Evolutionary conservation across 208 protist species (phyloP).

Genomic region (Crithidia acanthocephali): DNA sequence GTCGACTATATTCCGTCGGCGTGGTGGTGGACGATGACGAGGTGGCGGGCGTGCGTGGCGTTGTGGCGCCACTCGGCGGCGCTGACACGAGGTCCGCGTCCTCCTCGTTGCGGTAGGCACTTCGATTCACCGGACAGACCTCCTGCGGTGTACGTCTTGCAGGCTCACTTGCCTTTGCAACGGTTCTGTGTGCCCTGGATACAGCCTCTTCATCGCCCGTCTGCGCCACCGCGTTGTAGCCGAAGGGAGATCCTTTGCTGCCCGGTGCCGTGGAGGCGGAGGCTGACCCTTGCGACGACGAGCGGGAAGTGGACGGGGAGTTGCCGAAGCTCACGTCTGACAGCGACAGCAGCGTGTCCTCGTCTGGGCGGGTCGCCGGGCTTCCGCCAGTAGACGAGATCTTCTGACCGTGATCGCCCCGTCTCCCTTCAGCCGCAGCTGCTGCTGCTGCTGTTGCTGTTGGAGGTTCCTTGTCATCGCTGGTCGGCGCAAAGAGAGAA

Average conservation of each 20-base stretch:
- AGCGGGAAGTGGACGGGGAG: neutral
- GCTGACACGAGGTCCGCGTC: slow-evolving; percentile 4
- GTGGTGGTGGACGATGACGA: neutral
- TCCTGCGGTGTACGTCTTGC: no score
- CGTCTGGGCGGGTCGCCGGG: slow-evolving; percentile 1
- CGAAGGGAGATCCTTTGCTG: neutral
- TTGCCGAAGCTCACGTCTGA: slow-evolving; percentile 20
- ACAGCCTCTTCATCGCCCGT: neutral
- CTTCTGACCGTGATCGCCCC: neutral
- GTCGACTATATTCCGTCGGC: neutral
- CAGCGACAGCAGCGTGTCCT: slow-evolving; percentile 14
- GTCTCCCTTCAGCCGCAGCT: neutral
- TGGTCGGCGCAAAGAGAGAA: slow-evolving; percentile 14
- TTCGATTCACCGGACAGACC: neutral
- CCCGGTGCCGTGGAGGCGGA: neutral
- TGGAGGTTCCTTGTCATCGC: neutral
- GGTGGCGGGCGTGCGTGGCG: slow-evolving; percentile 6
- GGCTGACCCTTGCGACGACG: neutral
- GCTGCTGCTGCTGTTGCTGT: neutral
- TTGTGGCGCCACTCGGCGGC: slow-evolving; percentile 5
- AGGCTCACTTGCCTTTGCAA: no score
- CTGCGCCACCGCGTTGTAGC: neutral
- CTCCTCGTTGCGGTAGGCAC: slow-evolving; percentile 7
- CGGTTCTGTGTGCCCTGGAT: neutral
- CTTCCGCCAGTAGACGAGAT: neutral